Evolutionary conservation across 169 alveolate genomes (phyloP).

Genomic region (Ichthyophthirius multifiliis): DNA sequence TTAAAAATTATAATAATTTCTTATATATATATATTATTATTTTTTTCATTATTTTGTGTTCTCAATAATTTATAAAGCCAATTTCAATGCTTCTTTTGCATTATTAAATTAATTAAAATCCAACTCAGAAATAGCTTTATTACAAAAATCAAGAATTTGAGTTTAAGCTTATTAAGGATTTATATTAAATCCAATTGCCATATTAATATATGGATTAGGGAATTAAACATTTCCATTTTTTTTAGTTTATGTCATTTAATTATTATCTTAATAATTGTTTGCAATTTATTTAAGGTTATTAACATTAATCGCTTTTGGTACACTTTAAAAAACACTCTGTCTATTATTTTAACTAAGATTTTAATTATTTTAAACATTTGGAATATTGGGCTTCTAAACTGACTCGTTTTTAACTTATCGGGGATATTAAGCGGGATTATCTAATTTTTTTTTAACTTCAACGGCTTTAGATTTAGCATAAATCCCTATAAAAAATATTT

Average conservation of each 20-base stretch:
- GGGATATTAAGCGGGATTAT: neutral
- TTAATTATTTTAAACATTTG: neutral
- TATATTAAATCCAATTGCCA: neutral
- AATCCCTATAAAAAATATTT: neutral
- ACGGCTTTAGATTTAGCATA: constrained; percentile 1
- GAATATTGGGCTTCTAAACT: neutral
- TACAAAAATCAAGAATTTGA: neutral
- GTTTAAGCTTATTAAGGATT: neutral
- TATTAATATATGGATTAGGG: neutral
- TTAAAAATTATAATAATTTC: too few relatives aligned
- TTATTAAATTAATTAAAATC: neutral
- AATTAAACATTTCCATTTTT: neutral
- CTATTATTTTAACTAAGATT: neutral
- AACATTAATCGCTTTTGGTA: neutral
- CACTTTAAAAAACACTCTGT: neutral
- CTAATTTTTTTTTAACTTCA: neutral
- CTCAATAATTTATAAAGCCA: too few relatives aligned
- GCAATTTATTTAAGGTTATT: neutral
- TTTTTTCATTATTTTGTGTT: too few relatives aligned
- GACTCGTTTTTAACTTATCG: neutral
- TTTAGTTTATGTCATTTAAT: neutral
- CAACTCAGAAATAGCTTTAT: neutral
- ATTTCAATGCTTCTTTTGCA: neutral
- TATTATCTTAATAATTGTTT: neutral
- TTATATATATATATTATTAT: too few relatives aligned